Evolutionary conservation across 495 filamentous ascomycete species (phyloP).

Genomic region (Aspergillus mulundensis): DNA sequence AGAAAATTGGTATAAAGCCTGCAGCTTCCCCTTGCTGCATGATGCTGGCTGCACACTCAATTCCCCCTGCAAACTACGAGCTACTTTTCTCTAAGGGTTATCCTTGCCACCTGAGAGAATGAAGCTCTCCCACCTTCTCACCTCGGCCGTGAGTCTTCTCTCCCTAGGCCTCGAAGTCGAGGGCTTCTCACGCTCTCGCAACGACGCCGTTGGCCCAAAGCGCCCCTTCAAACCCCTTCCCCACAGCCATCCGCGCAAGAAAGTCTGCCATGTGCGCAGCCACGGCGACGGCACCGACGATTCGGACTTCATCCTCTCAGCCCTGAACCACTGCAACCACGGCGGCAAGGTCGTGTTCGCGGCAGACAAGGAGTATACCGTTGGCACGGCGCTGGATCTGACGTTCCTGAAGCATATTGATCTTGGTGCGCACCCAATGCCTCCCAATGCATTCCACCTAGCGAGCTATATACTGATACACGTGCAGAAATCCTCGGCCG

Average conservation of each 20-base stretch:
- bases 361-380: slow-evolving; percentile 49
- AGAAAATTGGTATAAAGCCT: background rate
- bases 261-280: slow-evolving; percentile 33
- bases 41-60: background rate
- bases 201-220: slow-evolving; percentile 28
- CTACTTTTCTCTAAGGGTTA: background rate
- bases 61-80: background rate
- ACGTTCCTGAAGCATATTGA: slow-evolving; percentile 62
- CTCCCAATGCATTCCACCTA: too few species aligned
- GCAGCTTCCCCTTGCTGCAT: background rate
- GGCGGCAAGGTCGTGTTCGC: slow-evolving; percentile 64
- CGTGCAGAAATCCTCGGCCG: slow-evolving; percentile 48
- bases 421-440: slow-evolving; percentile 34
- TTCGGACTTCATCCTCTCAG: slow-evolving; percentile 52
- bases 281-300: slow-evolving; percentile 53
- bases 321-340: slow-evolving; percentile 60
- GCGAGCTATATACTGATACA: too few species aligned
- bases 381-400: slow-evolving; percentile 63
- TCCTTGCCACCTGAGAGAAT: slow-evolving; percentile 12
- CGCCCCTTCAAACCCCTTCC: slow-evolving; percentile 36
- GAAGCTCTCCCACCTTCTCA: slow-evolving; percentile 29
- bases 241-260: slow-evolving; percentile 23
- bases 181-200: slow-evolving; percentile 23
- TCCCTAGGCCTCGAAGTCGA: slow-evolving; percentile 23
- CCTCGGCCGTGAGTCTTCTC: slow-evolving; percentile 23